phyloP scores from a whole-genome alignment of 768 basidiomycete genomes.

The Tephrocybe sp. region DNA sequence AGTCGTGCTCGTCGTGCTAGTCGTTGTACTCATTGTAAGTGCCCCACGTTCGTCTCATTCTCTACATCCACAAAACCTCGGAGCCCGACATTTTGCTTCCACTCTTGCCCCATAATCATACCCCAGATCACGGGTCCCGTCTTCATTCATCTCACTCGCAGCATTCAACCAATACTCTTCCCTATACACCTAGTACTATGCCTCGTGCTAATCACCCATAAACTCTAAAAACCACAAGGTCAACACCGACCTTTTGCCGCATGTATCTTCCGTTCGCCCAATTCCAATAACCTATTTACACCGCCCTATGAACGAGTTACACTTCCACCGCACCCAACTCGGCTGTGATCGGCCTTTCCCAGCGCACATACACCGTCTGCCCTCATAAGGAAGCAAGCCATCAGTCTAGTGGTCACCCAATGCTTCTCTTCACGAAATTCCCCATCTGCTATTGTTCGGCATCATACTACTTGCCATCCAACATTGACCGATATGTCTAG shows the following conservation, averaged over 20 bases:
- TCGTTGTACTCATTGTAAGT: no score
- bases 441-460: background rate
- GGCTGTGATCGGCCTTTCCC: conserved; percentile 4
- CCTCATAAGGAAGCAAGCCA: no score
- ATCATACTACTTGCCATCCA: background rate
- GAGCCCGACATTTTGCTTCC: conserved; percentile 17
- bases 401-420: background rate
- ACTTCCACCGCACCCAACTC: background rate
- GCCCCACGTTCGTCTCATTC: no score
- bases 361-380: background rate
- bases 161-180: background rate
- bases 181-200: background rate
- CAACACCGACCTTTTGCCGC: conserved; percentile 8
- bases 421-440: background rate
- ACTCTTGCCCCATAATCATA: conserved; percentile 15
- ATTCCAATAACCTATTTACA: background rate
- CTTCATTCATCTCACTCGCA: background rate
- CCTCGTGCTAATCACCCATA: conserved; percentile 3
- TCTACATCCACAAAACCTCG: no score
- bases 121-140: conserved; percentile 23
- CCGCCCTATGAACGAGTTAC: background rate
- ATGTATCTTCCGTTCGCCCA: background rate
- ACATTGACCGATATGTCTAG: background rate
- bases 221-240: conserved; percentile 6
- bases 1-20: no score